Evolutionary conservation across 2,329 filamentous ascomycete genomes (phyloP).

Genomic region (Fusarium coffeatum): DNA sequence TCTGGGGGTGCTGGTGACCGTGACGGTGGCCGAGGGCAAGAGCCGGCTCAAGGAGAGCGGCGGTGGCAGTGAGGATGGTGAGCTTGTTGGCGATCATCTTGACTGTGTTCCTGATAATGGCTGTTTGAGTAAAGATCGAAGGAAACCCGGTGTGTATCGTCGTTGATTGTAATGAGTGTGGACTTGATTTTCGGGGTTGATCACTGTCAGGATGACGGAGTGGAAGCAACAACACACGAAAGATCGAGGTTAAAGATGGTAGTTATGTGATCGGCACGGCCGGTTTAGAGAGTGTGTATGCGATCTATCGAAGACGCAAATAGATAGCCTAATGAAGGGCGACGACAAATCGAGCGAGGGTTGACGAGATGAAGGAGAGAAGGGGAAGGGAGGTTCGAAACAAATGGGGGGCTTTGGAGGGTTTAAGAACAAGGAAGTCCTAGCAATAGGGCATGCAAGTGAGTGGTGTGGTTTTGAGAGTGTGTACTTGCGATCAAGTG

Average conservation of each 20-base stretch:
- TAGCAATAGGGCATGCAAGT: slow-evolving; percentile 14
- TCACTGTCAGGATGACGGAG: slow-evolving; percentile 33
- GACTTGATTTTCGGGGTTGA: slow-evolving; percentile 30
- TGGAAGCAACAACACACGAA: slow-evolving; percentile 30
- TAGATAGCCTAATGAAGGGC: slow-evolving; percentile 41
- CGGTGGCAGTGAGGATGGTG: slow-evolving; percentile 56
- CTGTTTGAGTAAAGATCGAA: slow-evolving; percentile 2
- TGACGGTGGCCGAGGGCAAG: slow-evolving; percentile 58
- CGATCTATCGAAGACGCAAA: slow-evolving; percentile 66
- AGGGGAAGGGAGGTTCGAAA: slow-evolving; percentile 30
- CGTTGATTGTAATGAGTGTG: slow-evolving; percentile 33
- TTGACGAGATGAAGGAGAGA: slow-evolving; percentile 43
- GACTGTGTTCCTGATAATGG: slow-evolving; percentile 22
- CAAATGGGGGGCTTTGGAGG: slow-evolving; percentile 32
- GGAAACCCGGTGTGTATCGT: slow-evolving; percentile 11
- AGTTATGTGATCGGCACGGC: slow-evolving; percentile 50
- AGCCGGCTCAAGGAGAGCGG: slow-evolving; percentile 58
- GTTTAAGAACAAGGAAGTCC: slow-evolving; percentile 40
- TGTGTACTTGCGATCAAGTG: slow-evolving; percentile 8
- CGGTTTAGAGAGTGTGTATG: slow-evolving; percentile 48
- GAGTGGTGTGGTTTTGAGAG: slow-evolving; percentile 10
- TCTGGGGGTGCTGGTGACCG: slow-evolving; percentile 51
- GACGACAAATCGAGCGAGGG: slow-evolving; percentile 44
- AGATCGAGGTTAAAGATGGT: slow-evolving; percentile 34
- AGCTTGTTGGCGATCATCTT: slow-evolving; percentile 60